Evolutionary conservation across 495 filamentous ascomycete genomes (phyloP).

Genomic region (Gamarada debralockiae): DNA sequence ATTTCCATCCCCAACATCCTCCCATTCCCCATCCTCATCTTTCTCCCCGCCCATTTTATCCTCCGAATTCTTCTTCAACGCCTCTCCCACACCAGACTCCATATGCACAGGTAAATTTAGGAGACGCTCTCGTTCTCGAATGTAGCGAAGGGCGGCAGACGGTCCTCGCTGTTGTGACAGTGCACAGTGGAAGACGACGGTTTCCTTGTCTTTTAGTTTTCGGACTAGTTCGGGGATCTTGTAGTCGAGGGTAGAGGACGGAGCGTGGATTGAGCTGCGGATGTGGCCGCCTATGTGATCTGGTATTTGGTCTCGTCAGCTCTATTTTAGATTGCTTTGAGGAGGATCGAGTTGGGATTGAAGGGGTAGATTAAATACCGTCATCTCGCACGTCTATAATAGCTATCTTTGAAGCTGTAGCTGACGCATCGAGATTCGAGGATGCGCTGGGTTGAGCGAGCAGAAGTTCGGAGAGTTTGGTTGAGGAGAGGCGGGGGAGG

Average conservation of each 20-base stretch:
- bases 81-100: slow-evolving; percentile 13
- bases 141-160: slow-evolving; percentile 62
- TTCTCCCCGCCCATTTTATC: slow-evolving; percentile 37
- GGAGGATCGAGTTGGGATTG: neutral
- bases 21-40: slow-evolving; percentile 27
- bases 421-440: slow-evolving; percentile 20
- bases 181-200: slow-evolving; percentile 94
- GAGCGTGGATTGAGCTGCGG: slow-evolving; percentile 66
- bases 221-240: slow-evolving; percentile 78
- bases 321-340: neutral
- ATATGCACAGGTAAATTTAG: slow-evolving; percentile 21
- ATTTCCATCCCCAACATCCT: slow-evolving; percentile 20
- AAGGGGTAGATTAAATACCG: slow-evolving; percentile 38
- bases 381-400: slow-evolving; percentile 89
- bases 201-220: slow-evolving; percentile 70
- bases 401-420: slow-evolving; percentile 48
- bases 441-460: slow-evolving; percentile 30
- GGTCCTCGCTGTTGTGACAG: slow-evolving; percentile 85
- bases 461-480: slow-evolving; percentile 54
- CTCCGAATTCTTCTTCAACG: slow-evolving; percentile 16
- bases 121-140: slow-evolving; percentile 57
- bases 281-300: slow-evolving; percentile 97
- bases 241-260: slow-evolving; percentile 66
- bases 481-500: slow-evolving; percentile 61
- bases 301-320: slow-evolving; percentile 25